Percentiles rank a stretch among this genome's conserved stretches.
Evolutionary conservation across 495 filamentous ascomycete species (phyloP).

Genomic region (Lasiosphaeria miniovina): DNA sequence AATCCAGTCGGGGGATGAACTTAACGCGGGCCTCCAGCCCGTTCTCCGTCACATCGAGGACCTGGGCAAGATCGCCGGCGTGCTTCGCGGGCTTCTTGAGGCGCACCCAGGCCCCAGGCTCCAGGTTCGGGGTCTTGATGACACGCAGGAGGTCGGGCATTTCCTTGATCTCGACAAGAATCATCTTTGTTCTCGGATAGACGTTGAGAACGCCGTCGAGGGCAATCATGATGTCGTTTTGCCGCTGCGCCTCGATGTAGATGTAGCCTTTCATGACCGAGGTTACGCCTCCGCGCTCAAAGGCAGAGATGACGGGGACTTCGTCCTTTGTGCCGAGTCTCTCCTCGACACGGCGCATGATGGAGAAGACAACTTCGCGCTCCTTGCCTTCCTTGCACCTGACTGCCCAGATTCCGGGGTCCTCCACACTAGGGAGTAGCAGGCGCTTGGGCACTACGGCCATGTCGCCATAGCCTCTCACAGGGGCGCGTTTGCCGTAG

Average conservation of each 20-base stretch:
- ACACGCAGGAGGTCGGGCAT: slow-evolving; percentile 95
- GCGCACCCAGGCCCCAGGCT: slow-evolving; percentile 88
- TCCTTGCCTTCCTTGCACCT: slow-evolving; percentile 95
- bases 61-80: slow-evolving; percentile 84
- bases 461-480: slow-evolving; percentile 50
- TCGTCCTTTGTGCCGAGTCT: slow-evolving; percentile 68
- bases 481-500: slow-evolving; percentile 60
- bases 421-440: slow-evolving; percentile 88
- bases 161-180: slow-evolving; percentile 91
- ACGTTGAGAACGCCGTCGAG: slow-evolving; percentile 70
- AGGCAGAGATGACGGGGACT: slow-evolving; percentile 77
- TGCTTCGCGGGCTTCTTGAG: slow-evolving; percentile 79
- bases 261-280: slow-evolving; percentile 85
- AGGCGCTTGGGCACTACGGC: slow-evolving; percentile 80
- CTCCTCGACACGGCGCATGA: slow-evolving; percentile 85
- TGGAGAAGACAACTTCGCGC: slow-evolving; percentile 77
- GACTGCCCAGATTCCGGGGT: slow-evolving; percentile 93
- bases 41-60: slow-evolving; percentile 89
- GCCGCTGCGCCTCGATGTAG: slow-evolving; percentile 86
- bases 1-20: slow-evolving; percentile 87
- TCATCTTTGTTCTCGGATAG: slow-evolving; percentile 77
- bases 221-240: slow-evolving; percentile 78
- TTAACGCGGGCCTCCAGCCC: slow-evolving; percentile 83
- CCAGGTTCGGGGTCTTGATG: slow-evolving; percentile 77
- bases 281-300: slow-evolving; percentile 73